Evolutionary conservation across 345 rosid genomes (phyloP).

Genomic region (Schrenkiella parvula): DNA sequence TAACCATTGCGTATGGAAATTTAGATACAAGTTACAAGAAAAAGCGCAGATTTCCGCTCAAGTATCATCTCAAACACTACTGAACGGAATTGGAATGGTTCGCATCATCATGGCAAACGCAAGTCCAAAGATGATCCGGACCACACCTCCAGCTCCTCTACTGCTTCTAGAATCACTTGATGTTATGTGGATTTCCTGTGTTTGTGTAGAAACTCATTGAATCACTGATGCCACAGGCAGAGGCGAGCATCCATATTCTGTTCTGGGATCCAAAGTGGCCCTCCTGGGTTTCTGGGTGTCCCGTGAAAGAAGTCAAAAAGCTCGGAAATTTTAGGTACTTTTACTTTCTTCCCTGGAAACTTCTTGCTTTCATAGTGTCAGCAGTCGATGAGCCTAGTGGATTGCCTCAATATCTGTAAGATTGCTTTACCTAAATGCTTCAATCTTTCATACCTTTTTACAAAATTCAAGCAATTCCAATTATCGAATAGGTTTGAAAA

Average conservation of each 20-base stretch:
- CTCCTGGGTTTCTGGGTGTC: constrained; percentile 37
- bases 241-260: constrained; percentile 44
- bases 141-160: constrained; percentile 40
- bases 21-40: background rate
- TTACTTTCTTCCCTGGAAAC: background rate
- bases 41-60: constrained; percentile 11
- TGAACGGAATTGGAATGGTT: constrained; percentile 19
- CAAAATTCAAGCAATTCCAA: constrained; percentile 34
- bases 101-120: constrained; percentile 33
- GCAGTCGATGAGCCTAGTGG: constrained; percentile 33
- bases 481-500: too few species aligned
- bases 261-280: constrained; percentile 15
- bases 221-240: constrained; percentile 51
- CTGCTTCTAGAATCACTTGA: constrained; percentile 17
- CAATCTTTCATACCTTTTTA: constrained; percentile 58
- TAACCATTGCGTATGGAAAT: background rate
- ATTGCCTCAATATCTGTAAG: constrained; percentile 66
- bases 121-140: constrained; percentile 42
- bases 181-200: constrained; percentile 26
- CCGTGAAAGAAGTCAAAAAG: constrained; percentile 78
- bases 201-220: constrained; percentile 30
- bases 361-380: background rate
- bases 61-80: constrained; percentile 14
- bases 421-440: constrained; percentile 45
- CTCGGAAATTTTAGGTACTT: constrained; percentile 61